Conservation (phyloP, 306 rosid species). For the Vigna nakashimae region DNA sequence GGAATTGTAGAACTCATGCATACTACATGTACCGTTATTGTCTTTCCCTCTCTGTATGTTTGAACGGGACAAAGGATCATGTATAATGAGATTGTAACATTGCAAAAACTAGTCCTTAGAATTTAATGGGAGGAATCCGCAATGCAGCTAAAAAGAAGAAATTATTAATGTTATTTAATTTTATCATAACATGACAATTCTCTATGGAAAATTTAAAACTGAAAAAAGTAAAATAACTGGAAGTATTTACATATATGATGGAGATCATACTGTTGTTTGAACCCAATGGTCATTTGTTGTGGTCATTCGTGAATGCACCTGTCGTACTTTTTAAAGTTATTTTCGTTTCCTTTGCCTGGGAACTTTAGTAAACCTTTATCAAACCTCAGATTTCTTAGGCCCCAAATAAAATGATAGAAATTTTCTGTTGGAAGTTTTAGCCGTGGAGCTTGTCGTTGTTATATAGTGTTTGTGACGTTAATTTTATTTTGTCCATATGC, state of each 20-base stretch:
- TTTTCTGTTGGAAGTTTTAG: constrained; percentile 22
- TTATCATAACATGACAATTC: neutral
- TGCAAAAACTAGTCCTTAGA: constrained; percentile 1
- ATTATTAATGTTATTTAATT: neutral
- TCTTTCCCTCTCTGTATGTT: neutral
- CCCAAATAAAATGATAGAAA: neutral
- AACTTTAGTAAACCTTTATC: neutral
- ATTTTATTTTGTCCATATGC: neutral
- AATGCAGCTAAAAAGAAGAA: neutral
- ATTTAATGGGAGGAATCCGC: constrained; percentile 2
- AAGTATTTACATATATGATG: neutral
- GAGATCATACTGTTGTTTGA: neutral
- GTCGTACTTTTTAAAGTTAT: constrained; percentile 5
- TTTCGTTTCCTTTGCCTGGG: neutral
- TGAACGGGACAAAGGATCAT: constrained; percentile 19
- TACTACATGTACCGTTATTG: neutral
- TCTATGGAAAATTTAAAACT: neutral
- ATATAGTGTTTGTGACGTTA: neutral
- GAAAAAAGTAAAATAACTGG: neutral
- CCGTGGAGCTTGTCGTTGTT: neutral
- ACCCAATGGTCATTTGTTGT: neutral
- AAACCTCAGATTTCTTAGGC: constrained; percentile 6
- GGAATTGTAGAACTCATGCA: constrained; percentile 14
- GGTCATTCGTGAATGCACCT: neutral
- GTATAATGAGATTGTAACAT: constrained; percentile 12